Base-by-base conservation (phyloP, 1,284 basidiomycete genomes). In the Pyrrhoderma lamaoense region DNA sequence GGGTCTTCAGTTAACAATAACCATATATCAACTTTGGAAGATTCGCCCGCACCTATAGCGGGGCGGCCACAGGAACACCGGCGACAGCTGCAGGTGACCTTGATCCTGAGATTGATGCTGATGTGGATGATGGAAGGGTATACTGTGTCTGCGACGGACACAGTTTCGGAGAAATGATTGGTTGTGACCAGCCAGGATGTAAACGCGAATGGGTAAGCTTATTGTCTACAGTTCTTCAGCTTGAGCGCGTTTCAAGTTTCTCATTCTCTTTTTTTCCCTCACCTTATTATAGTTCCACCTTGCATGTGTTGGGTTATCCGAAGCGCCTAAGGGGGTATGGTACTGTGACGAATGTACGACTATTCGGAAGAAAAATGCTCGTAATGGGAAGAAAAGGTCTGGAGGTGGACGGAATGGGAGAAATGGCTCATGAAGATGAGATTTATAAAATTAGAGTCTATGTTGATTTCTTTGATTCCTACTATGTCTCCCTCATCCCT, bases 81-180 rank as follows among this genome's bases (percentile, higher is more conserved):
- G 36, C 44, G 2, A 38, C 51, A 18, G 44, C 44, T 36, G 54
- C 49, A 42, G 57, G 47, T 16, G 54, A 56, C 42, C 60, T 61
- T 50, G 49, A 47, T 27, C 57, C 39, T 3, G 66, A 68, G 21
- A 69, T 64, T 1, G 74, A 77, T 18, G 76, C 70, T 9, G 69
- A 75, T 19, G 79, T 70, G 13, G 79, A 79, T 53, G 83, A 89
- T 58, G 76, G 79, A 52, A 80, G 75, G 59, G 75, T 78, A 18
- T 99, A 98, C 67, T 99, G 94, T 67, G 80, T 86, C 70, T 98
- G 94, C 66, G 77, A 90, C 57, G 77, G 85, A 21, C 76, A 85
- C 51, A 92, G 89, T 63, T 94, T 87, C 62, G 93, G 94, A 25
- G 89, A 95, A 69, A 99, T 99, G 95, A 93, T 99, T 61, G 95